These are phyloP conservation scores for Xylariaceae sp. DNA, from an alignment of 2,329 filamentous ascomycete genomes.

Conservation along the genomic window DNA sequence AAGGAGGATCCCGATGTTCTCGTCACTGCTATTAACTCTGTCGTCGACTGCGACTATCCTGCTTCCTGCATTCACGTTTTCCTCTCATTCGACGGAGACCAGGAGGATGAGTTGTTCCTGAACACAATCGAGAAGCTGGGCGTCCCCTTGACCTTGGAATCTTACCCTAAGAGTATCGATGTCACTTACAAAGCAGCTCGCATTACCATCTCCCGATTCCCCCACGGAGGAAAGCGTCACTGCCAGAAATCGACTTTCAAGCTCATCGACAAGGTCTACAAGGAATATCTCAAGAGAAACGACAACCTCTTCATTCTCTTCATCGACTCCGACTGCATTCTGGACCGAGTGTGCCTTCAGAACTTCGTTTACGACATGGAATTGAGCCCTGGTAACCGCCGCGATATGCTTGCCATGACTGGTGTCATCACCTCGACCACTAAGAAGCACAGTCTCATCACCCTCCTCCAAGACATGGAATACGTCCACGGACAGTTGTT, in stretches of 20 bases:
- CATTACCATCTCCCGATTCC: slow-evolving; percentile 86
- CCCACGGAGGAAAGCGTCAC: slow-evolving; percentile 87
- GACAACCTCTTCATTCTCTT: slow-evolving; percentile 95
- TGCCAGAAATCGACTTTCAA: slow-evolving; percentile 92
- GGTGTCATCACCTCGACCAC: slow-evolving; percentile 95
- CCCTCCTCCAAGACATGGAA: slow-evolving; percentile 93
- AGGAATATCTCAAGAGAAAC: slow-evolving; percentile 76
- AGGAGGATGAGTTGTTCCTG: slow-evolving; percentile 83
- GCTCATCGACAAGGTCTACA: slow-evolving; percentile 88
- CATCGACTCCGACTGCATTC: slow-evolving; percentile 94
- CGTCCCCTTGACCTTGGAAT: slow-evolving; percentile 68
- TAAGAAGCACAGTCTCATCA: slow-evolving; percentile 80
- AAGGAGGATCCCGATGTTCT: slow-evolving; percentile 83
- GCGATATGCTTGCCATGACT: slow-evolving; percentile 95
- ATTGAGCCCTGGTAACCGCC: slow-evolving; percentile 83
- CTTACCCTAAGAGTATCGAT: slow-evolving; percentile 86
- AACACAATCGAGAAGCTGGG: slow-evolving; percentile 81
- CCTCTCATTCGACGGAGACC: slow-evolving; percentile 87
- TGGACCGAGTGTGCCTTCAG: slow-evolving; percentile 86
- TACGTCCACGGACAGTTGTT: slow-evolving; percentile 97
- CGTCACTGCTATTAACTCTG: slow-evolving; percentile 80
- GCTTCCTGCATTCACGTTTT: slow-evolving; percentile 90
- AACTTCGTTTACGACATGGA: slow-evolving; percentile 99
- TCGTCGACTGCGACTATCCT: slow-evolving; percentile 91
- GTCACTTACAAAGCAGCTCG: slow-evolving; percentile 76